A percentile compares a stretch with the other conserved stretches of the same genome.
Evolutionary conservation across 2,329 filamentous ascomycete genomes (phyloP).

Genomic region (Botrytis cinerea): DNA sequence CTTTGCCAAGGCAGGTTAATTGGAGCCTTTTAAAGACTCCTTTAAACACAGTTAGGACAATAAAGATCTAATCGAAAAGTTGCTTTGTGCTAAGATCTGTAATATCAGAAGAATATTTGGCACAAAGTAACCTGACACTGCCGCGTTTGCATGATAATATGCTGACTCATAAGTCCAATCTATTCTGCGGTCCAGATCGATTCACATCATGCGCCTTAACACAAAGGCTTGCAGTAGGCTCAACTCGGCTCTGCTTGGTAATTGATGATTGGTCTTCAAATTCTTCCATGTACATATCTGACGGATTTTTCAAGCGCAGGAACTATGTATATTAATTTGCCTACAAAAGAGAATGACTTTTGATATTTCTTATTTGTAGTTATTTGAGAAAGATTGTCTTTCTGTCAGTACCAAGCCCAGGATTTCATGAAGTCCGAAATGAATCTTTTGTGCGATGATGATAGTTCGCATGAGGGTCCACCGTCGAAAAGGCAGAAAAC

Average conservation of each 20-base stretch:
- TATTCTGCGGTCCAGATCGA: background rate
- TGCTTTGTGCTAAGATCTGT: too few species aligned
- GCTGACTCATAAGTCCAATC: background rate
- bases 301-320: background rate
- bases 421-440: background rate
- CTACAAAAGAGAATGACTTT: too few species aligned
- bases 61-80: background rate
- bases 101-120: background rate
- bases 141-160: background rate
- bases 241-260: background rate
- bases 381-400: background rate
- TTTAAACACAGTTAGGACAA: background rate
- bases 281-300: background rate
- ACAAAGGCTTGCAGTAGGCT: slow-evolving; percentile 2
- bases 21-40: background rate
- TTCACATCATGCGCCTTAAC: background rate
- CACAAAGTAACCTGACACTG: background rate
- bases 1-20: rapidly evolving
- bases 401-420: background rate
- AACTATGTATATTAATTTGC: background rate
- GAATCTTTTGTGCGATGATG: background rate
- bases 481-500: background rate
- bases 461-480: background rate
- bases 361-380: background rate
- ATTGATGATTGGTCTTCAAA: background rate